Base-by-base conservation (phyloP, 2,329 filamentous ascomycete species). In the Pestalotiopsis sp. region DNA sequence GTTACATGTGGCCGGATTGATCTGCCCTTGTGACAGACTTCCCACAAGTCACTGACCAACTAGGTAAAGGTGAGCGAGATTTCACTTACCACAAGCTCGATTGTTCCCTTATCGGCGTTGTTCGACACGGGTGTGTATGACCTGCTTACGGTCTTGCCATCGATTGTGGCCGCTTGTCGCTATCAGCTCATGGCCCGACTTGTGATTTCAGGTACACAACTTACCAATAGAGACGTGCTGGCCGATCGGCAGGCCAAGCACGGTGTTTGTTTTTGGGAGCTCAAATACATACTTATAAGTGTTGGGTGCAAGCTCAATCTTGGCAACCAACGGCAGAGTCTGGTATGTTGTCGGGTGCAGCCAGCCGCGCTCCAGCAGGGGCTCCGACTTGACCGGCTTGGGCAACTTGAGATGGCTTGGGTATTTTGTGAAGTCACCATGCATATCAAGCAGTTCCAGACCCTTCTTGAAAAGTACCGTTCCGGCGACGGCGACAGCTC, bases 41-140 rank as follows among this genome's bases (percentile, higher is more conserved):
- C 24, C 24, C 24, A 24, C 17, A n/a, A 52, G 7, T 52, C 44
- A n/a, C 10, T 52, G 44, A 9, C 44, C 17, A 9, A 9, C 6
- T n/a, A 48, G 7, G 44, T n/a, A n/a, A 52, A 3, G 26, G 13
- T 20, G 22, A 35, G 20, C 26, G 20, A 4, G 17, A 3, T 52
- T 17, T 52, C 44, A 52, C 56, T 26, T 58, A 58, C 56, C 38
- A 88, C 77, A 2, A 88, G 78, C 69, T 86, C 83, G 1, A 88
- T 74, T 2, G 76, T 71, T 38, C 86, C 86, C 0, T 76, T 78
- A 71, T 87, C 83, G 1, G 74, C 73, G 73, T 86, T 84, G 74
- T 85, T 86, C 22, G 84, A 85, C 1, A 82, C 76, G 20, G 84
- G 86, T 0, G 86, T 89, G 72, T 89, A 89, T 0, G 85, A 87